These are phyloP conservation scores for Boletus pseudopeckii DNA, from an alignment of 768 basidiomycete genomes.

Conservation along the genomic window DNA sequence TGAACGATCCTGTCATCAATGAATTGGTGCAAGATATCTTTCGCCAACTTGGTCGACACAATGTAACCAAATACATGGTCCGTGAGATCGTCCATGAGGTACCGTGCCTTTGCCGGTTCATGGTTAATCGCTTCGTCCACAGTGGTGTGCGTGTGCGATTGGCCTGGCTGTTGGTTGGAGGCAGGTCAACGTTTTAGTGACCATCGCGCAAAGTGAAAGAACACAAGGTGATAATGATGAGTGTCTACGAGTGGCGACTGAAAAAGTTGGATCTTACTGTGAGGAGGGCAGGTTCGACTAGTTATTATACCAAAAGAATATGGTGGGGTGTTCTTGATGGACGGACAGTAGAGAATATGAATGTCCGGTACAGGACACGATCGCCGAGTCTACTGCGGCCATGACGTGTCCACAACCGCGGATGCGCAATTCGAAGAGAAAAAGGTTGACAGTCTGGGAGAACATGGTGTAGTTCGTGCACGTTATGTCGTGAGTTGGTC, in stretches of 20 bases:
- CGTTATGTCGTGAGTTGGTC: no score
- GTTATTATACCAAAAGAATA: background rate
- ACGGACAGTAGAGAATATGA: background rate
- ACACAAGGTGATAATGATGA: background rate
- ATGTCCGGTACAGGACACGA: background rate
- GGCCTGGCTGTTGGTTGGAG: background rate
- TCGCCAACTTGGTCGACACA: background rate
- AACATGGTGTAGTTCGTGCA: no score
- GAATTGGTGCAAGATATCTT: background rate
- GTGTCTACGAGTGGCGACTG: background rate
- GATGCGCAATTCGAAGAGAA: no score
- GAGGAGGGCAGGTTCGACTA: background rate
- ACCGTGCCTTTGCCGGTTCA: slow-evolving; percentile 4
- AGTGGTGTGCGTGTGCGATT: background rate
- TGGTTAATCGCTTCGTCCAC: background rate
- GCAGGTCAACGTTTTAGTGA: background rate
- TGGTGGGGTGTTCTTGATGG: background rate
- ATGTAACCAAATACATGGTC: slow-evolving; percentile 8
- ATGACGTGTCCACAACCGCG: no score
- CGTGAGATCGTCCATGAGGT: background rate
- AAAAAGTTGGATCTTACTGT: background rate
- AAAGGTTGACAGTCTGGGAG: no score
- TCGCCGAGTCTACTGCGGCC: no score
- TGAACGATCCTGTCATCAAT: background rate
- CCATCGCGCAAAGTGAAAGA: background rate